phyloP scores from a whole-genome alignment of 345 rosid species.

The Hirschfeldia incana region DNA sequence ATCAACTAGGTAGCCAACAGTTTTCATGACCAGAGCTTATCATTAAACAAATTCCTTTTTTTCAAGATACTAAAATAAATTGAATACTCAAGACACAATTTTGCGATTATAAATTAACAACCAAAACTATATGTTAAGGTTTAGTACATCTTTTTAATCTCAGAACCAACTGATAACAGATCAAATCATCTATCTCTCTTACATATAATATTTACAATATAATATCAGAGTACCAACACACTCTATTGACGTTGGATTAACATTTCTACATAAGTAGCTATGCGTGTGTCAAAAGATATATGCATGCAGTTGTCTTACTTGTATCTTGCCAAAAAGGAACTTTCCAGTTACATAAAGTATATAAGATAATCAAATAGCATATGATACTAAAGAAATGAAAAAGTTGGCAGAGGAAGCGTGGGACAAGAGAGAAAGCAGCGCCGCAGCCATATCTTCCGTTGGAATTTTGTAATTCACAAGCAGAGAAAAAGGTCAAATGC shows the following conservation, averaged over 20 bases:
- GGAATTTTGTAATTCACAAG: background rate
- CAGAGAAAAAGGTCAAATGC: conserved; percentile 11
- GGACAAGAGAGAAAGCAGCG: conserved; percentile 28
- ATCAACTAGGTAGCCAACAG: background rate
- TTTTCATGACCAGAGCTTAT: background rate
- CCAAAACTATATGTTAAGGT: background rate
- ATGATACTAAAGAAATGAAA: background rate
- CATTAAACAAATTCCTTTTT: background rate
- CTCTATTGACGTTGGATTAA: background rate
- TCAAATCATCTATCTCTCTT: background rate
- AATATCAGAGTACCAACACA: background rate
- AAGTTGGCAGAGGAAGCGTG: conserved; percentile 13
- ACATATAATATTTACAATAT: background rate
- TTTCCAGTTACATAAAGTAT: background rate
- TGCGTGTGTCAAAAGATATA: background rate
- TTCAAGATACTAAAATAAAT: background rate
- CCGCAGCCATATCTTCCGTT: conserved; percentile 34
- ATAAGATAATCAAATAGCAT: background rate
- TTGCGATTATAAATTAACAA: background rate
- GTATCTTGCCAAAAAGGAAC: background rate
- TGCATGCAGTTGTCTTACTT: background rate
- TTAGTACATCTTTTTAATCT: background rate
- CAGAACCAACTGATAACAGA: background rate
- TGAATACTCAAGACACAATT: background rate
- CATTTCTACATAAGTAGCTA: background rate